Percentiles rank a stretch among this genome's conserved stretches.
Conservation (phyloP, 1,139 yeast genomes). For the Diutina siamensis region DNA sequence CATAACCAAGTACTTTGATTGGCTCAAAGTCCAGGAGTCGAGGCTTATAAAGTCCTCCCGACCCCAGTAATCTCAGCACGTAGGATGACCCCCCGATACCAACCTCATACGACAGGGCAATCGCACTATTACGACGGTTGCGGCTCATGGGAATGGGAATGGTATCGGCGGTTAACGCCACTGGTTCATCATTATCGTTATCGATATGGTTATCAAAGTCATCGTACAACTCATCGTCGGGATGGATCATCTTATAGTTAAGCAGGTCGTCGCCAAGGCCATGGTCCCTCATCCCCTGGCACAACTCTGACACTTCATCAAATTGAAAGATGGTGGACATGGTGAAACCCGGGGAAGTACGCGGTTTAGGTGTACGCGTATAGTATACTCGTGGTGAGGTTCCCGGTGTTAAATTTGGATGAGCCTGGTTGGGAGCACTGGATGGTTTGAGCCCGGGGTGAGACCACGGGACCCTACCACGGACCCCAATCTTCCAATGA, state of each 20-base stretch:
- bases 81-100: constrained; percentile 2
- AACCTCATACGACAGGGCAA: constrained; percentile 4
- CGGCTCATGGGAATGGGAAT: constrained; percentile 4
- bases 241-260: not conserved
- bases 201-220: not conserved
- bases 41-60: constrained; percentile 14
- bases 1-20: constrained; percentile 75
- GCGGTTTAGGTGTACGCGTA: too few relatives aligned
- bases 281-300: not conserved
- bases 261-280: not conserved
- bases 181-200: not conserved
- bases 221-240: not conserved
- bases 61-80: not conserved
- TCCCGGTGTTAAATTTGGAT: too few relatives aligned
- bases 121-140: not conserved
- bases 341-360: not conserved
- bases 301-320: constrained; percentile 2
- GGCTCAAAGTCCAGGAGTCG: constrained; percentile 55
- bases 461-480: too few relatives aligned
- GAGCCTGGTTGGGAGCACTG: too few relatives aligned
- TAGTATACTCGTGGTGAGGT: too few relatives aligned
- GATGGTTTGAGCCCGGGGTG: too few relatives aligned
- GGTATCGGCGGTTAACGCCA: constrained; percentile 1
- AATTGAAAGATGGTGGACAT: constrained; percentile 4
- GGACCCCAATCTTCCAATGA: too few relatives aligned